These are phyloP conservation scores for Coniosporium apollinis DNA, from an alignment of 495 filamentous ascomycete genomes.

Conservation along the genomic window DNA sequence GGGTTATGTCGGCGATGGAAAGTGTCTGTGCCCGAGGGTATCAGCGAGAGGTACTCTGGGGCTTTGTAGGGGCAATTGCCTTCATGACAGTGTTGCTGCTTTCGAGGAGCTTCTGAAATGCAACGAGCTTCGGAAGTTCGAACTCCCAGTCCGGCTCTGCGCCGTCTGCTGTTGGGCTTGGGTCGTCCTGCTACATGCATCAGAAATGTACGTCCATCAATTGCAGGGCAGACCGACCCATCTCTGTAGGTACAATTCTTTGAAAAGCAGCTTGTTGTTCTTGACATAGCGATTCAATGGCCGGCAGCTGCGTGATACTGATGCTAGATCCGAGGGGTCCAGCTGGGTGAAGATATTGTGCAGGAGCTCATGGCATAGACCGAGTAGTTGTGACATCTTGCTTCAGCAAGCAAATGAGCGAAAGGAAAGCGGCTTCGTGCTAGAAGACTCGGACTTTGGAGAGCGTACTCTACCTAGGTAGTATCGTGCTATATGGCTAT, in stretches of 20 bases:
- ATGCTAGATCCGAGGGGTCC: slow-evolving; percentile 34
- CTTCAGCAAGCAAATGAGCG: no score
- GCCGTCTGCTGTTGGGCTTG: slow-evolving; percentile 6
- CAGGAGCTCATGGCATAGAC: slow-evolving; percentile 35
- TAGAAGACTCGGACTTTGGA: no score
- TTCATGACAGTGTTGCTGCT: slow-evolving; percentile 22
- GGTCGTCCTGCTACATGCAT: slow-evolving; percentile 24
- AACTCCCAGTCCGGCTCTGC: slow-evolving; percentile 31
- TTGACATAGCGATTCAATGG: slow-evolving; percentile 30
- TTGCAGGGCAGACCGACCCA: slow-evolving; percentile 20
- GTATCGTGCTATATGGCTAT: no score
- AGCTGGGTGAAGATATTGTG: slow-evolving; percentile 36
- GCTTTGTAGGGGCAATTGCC: slow-evolving; percentile 9
- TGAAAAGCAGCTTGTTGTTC: slow-evolving; percentile 34
- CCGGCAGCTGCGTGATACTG: slow-evolving; percentile 31
- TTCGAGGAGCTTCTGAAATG: slow-evolving; percentile 28
- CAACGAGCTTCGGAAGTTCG: slow-evolving; percentile 31
- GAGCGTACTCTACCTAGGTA: no score
- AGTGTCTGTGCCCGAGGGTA: no score
- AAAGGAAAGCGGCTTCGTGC: no score
- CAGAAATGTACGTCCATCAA: slow-evolving; percentile 1
- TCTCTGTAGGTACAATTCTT: slow-evolving; percentile 31
- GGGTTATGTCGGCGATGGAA: no score
- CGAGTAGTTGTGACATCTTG: slow-evolving; percentile 15
- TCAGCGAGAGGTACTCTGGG: no score